phyloP scores from a whole-genome alignment of 1,139 yeast genomes.

The Suhomyces taliae region DNA sequence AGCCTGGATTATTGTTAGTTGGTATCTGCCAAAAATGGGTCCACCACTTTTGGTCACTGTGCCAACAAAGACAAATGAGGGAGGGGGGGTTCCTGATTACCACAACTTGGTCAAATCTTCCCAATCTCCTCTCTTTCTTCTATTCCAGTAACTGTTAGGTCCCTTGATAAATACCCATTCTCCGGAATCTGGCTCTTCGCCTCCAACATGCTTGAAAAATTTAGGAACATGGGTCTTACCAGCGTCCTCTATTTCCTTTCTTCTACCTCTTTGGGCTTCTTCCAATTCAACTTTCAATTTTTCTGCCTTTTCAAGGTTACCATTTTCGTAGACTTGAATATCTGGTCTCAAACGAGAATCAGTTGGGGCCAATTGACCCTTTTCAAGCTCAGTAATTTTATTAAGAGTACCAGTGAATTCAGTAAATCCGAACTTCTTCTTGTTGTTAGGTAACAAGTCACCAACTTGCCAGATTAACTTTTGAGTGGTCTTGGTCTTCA shows the following conservation, averaged over 20 bases:
- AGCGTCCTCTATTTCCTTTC: conserved; percentile 55
- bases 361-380: conserved; percentile 68
- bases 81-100: conserved; percentile 26
- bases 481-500: conserved; percentile 43
- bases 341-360: conserved; percentile 93
- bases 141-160: conserved; percentile 73
- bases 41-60: no score
- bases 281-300: conserved; percentile 64
- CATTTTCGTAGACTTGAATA: conserved; percentile 67
- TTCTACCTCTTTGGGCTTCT: conserved; percentile 75
- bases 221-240: conserved; percentile 52
- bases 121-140: conserved; percentile 66
- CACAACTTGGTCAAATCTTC: conserved; percentile 51
- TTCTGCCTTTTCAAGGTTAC: conserved; percentile 72
- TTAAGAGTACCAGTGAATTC: conserved; percentile 78
- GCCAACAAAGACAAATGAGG: background rate
- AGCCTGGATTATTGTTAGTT: no score
- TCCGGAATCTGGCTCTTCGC: conserved; percentile 38
- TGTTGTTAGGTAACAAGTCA: conserved; percentile 56
- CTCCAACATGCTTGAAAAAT: conserved; percentile 58
- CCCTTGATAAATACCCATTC: conserved; percentile 68
- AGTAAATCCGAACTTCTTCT: conserved; percentile 80
- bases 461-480: conserved; percentile 67
- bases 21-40: no score
- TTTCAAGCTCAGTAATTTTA: conserved; percentile 71